A percentile compares a stretch with the other conserved stretches of the same genome.
phyloP scores from a whole-genome alignment of 2,329 filamentous ascomycete genomes.

The Diaporthe sp. region DNA sequence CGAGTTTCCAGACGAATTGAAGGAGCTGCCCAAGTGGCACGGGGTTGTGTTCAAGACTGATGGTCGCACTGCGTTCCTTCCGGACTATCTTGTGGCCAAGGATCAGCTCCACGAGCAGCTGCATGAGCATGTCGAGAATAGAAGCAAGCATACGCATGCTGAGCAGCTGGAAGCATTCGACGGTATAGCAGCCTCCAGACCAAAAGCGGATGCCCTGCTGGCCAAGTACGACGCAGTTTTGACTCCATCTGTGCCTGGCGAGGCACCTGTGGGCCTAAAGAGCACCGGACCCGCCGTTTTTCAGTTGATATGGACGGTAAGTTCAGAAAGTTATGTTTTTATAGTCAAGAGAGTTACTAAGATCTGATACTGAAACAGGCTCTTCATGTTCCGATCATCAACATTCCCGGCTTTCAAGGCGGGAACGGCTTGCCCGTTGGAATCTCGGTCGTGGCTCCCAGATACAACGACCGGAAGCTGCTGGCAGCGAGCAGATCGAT shows the following conservation, averaged over 20 bases:
- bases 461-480: slow-evolving; percentile 59
- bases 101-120: slow-evolving; percentile 60
- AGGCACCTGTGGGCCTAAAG: slow-evolving; percentile 66
- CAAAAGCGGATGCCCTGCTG: slow-evolving; percentile 66
- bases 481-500: slow-evolving; percentile 54
- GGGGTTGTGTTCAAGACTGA: slow-evolving; percentile 63
- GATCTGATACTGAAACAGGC: slow-evolving; percentile 45
- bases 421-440: slow-evolving; percentile 71
- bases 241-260: slow-evolving; percentile 69
- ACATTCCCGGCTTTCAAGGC: slow-evolving; percentile 73
- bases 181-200: slow-evolving; percentile 63
- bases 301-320: slow-evolving; percentile 65
- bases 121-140: slow-evolving; percentile 64
- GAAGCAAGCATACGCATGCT: slow-evolving; percentile 55
- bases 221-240: slow-evolving; percentile 66
- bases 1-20: slow-evolving; percentile 62
- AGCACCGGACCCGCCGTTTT: slow-evolving; percentile 68
- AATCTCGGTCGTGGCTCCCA: slow-evolving; percentile 61
- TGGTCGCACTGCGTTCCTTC: slow-evolving; percentile 64
- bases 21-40: slow-evolving; percentile 65
- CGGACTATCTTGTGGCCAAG: slow-evolving; percentile 64
- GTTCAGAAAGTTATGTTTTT: too few species aligned
- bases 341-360: too few species aligned
- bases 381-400: slow-evolving; percentile 73
- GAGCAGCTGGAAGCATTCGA: slow-evolving; percentile 68